These are phyloP conservation scores for Lactifluus hygrophoroides DNA, from an alignment of 768 basidiomycete species.

Conservation along the genomic window DNA sequence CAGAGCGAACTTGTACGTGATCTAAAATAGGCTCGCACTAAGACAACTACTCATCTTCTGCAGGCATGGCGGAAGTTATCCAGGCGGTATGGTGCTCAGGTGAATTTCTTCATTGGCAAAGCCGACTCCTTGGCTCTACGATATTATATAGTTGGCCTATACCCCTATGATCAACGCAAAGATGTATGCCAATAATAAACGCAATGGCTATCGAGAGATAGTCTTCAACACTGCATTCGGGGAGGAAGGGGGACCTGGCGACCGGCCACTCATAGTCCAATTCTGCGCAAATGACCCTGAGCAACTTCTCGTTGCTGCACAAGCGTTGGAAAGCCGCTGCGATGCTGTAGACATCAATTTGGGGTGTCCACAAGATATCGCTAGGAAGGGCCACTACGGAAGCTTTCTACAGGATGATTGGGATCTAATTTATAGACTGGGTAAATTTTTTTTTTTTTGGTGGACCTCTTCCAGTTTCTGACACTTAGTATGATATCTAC, in stretches of 20 bases:
- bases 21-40: neutral
- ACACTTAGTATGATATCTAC: neutral
- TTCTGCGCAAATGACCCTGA: conserved; percentile 91
- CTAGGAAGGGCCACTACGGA: conserved; percentile 78
- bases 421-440: conserved; percentile 76
- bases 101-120: conserved; percentile 27
- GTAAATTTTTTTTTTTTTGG: conserved; percentile 33
- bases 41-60: neutral
- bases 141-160: conserved; percentile 58
- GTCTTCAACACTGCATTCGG: conserved; percentile 60
- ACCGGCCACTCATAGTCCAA: conserved; percentile 84
- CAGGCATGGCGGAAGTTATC: conserved; percentile 89
- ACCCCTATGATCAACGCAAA: conserved; percentile 99
- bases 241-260: conserved; percentile 76
- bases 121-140: conserved; percentile 11
- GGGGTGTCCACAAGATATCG: conserved; percentile 94
- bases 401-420: conserved; percentile 92
- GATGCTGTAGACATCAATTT: conserved; percentile 95
- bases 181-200: conserved; percentile 52
- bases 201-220: conserved; percentile 49
- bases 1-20: conserved; percentile 85
- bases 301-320: conserved; percentile 68
- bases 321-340: conserved; percentile 64
- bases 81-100: conserved; percentile 75
- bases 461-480: neutral